Evolutionary conservation across 345 rosid genomes (phyloP), one percentile per base, ranked within the genome.

Genomic region (Aquilaria sinensis): DNA sequence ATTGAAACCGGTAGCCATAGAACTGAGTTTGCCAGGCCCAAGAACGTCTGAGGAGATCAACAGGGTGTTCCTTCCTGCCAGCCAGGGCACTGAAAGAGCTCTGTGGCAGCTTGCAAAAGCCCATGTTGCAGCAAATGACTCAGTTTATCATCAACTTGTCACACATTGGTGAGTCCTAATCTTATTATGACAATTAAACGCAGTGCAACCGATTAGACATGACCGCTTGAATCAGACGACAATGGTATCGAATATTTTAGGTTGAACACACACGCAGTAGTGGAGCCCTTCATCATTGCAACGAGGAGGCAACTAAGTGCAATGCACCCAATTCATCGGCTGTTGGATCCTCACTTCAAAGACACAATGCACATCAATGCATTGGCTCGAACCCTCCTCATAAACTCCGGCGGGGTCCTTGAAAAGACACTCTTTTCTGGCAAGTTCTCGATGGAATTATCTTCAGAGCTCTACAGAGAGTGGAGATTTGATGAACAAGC

Each of bases 231-330:
- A 37, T 37, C 5, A 37, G 3, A 37, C 5, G 3, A 37, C 43
- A 37, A 37, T 37, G 43, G 43, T 37, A 37, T 4, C 43, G 43
- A 37, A 37, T 4, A 37, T 64, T 65, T 14, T 51, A 84, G 93
- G 93, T 80, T 87, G 77, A 84, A 84, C 57, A 84, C 93, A 54
- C 89, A 82, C 65, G 87, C 86, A 9, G 81, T 86, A 3, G 65
- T 80, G 4, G 89, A 87, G 81, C 93, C 93, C 47, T 80, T 84
- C 83, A 72, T 86, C 31, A 87, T 87, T 70, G 89, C 89, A 49
- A 76, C 83, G 4, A 78, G 87, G 68, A 82, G 93, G 67, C 86
- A 82, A 46, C 53, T 87, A 62, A 87, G 94, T 55, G 66, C 47
- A 32, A 80, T 87, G 87, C 88, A 87, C 64, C 94, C 94, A 16